Percentiles rank a stretch among this genome's conserved stretches.
phyloP scores from a whole-genome alignment of 2,329 filamentous ascomycete genomes.

The Davidsoniella virescens region DNA sequence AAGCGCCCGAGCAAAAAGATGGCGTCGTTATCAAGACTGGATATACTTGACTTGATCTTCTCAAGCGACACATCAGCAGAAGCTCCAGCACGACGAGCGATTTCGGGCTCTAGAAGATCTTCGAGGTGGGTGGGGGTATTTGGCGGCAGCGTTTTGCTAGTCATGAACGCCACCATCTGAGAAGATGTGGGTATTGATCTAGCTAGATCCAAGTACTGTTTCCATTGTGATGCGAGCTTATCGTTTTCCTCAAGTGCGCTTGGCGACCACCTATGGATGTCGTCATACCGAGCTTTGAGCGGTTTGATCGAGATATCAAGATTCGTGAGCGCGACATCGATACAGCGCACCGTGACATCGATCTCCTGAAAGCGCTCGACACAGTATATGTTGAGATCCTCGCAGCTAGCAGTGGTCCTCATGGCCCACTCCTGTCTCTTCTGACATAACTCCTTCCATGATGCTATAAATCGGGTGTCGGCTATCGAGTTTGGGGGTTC shows the following conservation, averaged over 20 bases:
- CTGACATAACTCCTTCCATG: conserved; percentile 82
- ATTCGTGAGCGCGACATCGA: conserved; percentile 76
- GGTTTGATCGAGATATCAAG: conserved; percentile 57
- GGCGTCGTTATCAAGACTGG: conserved; percentile 44
- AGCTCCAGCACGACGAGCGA: conserved; percentile 54
- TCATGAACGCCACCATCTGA: conserved; percentile 52
- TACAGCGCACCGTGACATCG: conserved; percentile 59
- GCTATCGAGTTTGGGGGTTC: conserved; percentile 67
- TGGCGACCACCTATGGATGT: conserved; percentile 53
- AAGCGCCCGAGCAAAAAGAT: conserved; percentile 33
- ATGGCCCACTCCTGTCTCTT: conserved; percentile 67
- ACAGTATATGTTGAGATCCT: conserved; percentile 43
- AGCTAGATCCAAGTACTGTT: conserved; percentile 49
- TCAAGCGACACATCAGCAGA: conserved; percentile 41
- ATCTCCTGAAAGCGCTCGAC: conserved; percentile 55
- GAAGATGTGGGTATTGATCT: conserved; percentile 46
- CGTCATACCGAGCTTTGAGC: conserved; percentile 55
- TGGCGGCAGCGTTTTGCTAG: conserved; percentile 27
- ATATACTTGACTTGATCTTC: conserved; percentile 42
- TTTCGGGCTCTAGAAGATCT: conserved; percentile 60
- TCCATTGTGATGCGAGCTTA: conserved; percentile 47
- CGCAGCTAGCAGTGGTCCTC: conserved; percentile 51
- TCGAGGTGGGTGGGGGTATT: conserved; percentile 43
- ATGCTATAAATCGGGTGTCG: conserved; percentile 61
- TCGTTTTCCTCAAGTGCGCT: conserved; percentile 53